These are phyloP conservation scores for Nymphaea thermarum DNA, from an alignment of 164 flowering plant genomes.

Conservation along the genomic window DNA sequence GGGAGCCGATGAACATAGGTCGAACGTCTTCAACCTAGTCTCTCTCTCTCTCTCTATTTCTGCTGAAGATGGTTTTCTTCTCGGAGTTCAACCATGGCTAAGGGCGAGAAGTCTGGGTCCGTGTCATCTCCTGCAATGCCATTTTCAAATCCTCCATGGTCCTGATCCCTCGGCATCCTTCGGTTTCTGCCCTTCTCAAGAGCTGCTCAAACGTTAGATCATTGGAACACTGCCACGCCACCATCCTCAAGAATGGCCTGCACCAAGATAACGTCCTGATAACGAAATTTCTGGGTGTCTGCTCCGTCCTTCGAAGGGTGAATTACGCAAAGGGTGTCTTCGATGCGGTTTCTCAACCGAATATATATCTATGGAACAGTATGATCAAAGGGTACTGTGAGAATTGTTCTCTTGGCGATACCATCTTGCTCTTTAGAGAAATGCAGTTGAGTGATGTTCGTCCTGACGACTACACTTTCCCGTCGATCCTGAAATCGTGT, in stretches of 20 bases:
- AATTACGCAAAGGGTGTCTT: conserved; percentile 7
- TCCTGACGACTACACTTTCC: conserved; percentile 9
- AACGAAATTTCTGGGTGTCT: conserved; percentile 6
- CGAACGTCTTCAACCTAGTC: background rate
- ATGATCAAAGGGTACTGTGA: conserved; percentile 9
- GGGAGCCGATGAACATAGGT: background rate
- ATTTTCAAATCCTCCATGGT: background rate
- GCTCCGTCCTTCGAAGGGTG: conserved; percentile 3
- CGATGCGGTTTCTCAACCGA: conserved; percentile 6
- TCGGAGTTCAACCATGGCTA: background rate
- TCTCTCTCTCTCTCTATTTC: background rate
- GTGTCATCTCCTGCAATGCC: background rate
- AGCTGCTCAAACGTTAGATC: conserved; percentile 3
- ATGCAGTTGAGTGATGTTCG: conserved; percentile 2
- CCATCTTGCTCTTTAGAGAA: conserved; percentile 6
- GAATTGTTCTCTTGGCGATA: background rate
- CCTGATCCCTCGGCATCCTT: background rate
- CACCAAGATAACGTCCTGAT: conserved; percentile 8
- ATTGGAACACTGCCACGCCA: conserved; percentile 7
- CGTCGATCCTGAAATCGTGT: conserved; percentile 10
- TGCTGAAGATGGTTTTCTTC: background rate
- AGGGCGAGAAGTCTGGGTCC: background rate
- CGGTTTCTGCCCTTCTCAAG: conserved; percentile 1
- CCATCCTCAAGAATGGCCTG: conserved; percentile 4
- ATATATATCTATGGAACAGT: conserved; percentile 11